Evolutionary conservation across 139 green algal species (phyloP), one percentile per base, ranked within the genome.

Genomic region (Raphidocelis subcapitata): DNA sequence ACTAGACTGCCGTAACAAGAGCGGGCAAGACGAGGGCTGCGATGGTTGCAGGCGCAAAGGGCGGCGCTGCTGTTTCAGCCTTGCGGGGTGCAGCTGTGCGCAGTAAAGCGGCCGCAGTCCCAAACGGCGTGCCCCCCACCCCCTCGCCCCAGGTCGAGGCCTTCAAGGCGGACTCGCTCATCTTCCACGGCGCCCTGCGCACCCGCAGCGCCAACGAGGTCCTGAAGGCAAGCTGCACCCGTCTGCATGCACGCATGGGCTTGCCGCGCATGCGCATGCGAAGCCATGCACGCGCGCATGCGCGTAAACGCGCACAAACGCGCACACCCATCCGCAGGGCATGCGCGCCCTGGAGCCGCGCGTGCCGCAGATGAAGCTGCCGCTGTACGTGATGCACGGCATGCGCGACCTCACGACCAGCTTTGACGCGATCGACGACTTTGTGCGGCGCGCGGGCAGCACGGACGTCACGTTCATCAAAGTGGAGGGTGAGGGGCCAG

Each of bases 191-290:
- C 35, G 73, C 85, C 31, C n/a, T 87, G 32, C 70, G 82, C 0
- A 66, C 66, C 1, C 64, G 75, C 12, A 92, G 84, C 24, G 86
- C 62, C 51, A 91, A 92, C 28, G 78, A 92, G 67, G 62, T 84
- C 16, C 60, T 93, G 2, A 87, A 85, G 71, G 74, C 70, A 15
- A 2, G 69, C 20, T 12, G 49, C 18, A 57, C 49, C 18, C 49
- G 49, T 57, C 49, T 57, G 49, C 20, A 57, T 57, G 18, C 49
- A 57, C 18, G 18, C 49, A 57, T 57, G n/a, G n/a, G n/a, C n/a
- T n/a, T n/a, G n/a, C n/a, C n/a, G n/a, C n/a, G n/a, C n/a, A n/a
- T n/a, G n/a, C n/a, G n/a, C n/a, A n/a, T n/a, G n/a, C n/a, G n/a
- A n/a, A n/a, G n/a, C n/a, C n/a, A n/a, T n/a, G n/a, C n/a, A n/a